phyloP scores from a whole-genome alignment of 1,284 basidiomycete species.

The Porogramme epimiltina region DNA sequence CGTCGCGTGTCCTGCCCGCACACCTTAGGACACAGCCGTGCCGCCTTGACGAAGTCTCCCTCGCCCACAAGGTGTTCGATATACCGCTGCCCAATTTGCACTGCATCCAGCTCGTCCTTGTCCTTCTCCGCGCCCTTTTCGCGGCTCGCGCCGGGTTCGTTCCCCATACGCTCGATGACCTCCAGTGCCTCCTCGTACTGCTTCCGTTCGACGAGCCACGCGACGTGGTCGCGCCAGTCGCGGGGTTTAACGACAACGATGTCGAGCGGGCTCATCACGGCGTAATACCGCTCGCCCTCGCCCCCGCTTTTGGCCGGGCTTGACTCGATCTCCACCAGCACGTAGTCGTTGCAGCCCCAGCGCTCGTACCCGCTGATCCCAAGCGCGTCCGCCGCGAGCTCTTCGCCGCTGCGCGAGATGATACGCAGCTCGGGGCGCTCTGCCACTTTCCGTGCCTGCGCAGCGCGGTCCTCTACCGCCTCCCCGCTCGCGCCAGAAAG shows the following conservation, averaged over 20 bases:
- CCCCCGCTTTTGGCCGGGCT: constrained; percentile 5
- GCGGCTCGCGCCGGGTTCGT: constrained; percentile 32
- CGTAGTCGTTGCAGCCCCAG: constrained; percentile 94
- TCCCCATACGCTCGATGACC: constrained; percentile 67
- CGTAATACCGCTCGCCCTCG: constrained; percentile 54
- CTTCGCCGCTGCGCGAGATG: constrained; percentile 88
- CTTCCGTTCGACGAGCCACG: constrained; percentile 88
- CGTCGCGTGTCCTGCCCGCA: constrained; percentile 77
- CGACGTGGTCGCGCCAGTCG: constrained; percentile 88
- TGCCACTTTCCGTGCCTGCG: constrained; percentile 80
- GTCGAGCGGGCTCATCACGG: constrained; percentile 86
- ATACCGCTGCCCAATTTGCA: constrained; percentile 82
- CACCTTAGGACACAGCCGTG: constrained; percentile 84
- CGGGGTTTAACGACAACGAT: constrained; percentile 85
- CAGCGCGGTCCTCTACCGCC: constrained; percentile 67
- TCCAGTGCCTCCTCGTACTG: constrained; percentile 89
- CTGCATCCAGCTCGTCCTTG: constrained; percentile 56
- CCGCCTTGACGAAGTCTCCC: constrained; percentile 86
- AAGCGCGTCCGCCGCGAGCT: constrained; percentile 86
- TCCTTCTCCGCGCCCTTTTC: constrained; percentile 29
- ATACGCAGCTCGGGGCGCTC: constrained; percentile 93
- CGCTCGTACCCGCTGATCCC: constrained; percentile 78
- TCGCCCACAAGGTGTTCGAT: constrained; percentile 71
- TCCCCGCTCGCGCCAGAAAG: constrained; percentile 51
- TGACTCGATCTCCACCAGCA: constrained; percentile 58